A percentile compares a stretch with the other conserved stretches of the same genome.
These are phyloP conservation scores for Phytomonas francai DNA, from an alignment of 208 protist species.

Conservation along the genomic window DNA sequence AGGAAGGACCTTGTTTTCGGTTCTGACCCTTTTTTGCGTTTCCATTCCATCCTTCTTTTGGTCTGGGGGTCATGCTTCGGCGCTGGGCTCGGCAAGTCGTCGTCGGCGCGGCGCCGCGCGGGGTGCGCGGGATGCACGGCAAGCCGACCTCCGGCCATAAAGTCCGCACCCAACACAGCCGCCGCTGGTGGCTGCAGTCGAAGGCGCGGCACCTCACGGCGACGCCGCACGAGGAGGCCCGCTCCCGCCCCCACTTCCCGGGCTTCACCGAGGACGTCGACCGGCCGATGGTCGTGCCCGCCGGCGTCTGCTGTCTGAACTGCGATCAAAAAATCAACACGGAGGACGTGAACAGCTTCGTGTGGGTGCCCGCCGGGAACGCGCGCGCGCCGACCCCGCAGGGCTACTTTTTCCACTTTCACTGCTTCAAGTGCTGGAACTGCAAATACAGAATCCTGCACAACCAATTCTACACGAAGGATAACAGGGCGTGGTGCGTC, in stretches of 20 bases:
- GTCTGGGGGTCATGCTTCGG: background rate
- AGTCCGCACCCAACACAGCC: conserved; percentile 82
- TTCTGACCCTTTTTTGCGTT: background rate
- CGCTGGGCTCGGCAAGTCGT: background rate
- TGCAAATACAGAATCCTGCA: conserved; percentile 83
- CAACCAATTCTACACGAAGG: conserved; percentile 89
- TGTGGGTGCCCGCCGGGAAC: conserved; percentile 85
- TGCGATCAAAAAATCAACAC: conserved; percentile 62
- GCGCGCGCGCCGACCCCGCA: conserved; percentile 70
- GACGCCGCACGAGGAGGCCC: conserved; percentile 70
- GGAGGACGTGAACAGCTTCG: conserved; percentile 73
- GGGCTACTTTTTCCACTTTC: conserved; percentile 88
- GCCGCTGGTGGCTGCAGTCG: conserved; percentile 84
- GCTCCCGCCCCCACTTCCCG: conserved; percentile 73
- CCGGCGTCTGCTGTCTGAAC: conserved; percentile 77
- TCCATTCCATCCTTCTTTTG: too few species aligned
- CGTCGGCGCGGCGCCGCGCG: background rate
- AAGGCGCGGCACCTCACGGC: conserved; percentile 84
- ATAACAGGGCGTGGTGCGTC: conserved; percentile 76
- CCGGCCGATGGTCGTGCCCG: conserved; percentile 65
- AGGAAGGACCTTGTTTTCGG: background rate
- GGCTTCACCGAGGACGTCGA: conserved; percentile 85
- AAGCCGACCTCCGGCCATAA: conserved; percentile 84
- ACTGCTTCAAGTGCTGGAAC: conserved; percentile 87
- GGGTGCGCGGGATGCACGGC: conserved; percentile 58